phyloP scores from a whole-genome alignment of 192 early-diverging fungal species.

The Backusella macrospora region DNA sequence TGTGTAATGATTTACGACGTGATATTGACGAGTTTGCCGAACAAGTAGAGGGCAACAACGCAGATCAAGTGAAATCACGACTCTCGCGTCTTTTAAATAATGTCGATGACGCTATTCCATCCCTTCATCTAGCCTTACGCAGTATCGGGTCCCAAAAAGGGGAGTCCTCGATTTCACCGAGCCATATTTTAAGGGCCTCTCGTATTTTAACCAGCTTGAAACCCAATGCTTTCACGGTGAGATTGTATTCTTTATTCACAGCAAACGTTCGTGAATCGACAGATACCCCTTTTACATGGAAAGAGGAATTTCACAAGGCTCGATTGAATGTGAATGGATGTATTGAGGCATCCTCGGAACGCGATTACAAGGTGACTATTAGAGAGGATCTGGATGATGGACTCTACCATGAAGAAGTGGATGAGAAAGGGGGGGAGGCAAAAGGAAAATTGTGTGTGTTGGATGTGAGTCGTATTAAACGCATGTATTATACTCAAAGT shows the following conservation, averaged over 20 bases:
- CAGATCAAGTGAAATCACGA: constrained; percentile 31
- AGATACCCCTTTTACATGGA: constrained; percentile 74
- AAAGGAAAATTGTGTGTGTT: constrained; percentile 35
- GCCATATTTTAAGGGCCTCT: constrained; percentile 54
- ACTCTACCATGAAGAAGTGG: constrained; percentile 71
- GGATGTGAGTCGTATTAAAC: constrained; percentile 47
- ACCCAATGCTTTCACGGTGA: constrained; percentile 45
- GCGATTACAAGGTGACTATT: constrained; percentile 60
- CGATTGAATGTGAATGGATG: constrained; percentile 31
- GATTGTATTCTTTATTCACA: constrained; percentile 71
- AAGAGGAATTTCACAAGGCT: constrained; percentile 73
- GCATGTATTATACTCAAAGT: constrained; percentile 74
- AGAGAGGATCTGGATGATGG: constrained; percentile 75
- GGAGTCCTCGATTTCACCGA: constrained; percentile 23
- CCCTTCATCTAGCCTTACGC: constrained; percentile 38
- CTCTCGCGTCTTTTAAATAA: constrained; percentile 22
- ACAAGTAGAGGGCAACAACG: constrained; percentile 15
- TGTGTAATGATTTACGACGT: constrained; percentile 53
- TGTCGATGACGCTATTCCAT: constrained; percentile 44
- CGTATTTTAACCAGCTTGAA: constrained; percentile 44
- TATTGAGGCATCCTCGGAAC: background rate
- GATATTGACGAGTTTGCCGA: constrained; percentile 54
- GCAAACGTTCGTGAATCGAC: constrained; percentile 62
- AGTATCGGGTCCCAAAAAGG: constrained; percentile 28
- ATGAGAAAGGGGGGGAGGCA: constrained; percentile 32